These are phyloP conservation scores for Metarhizium sp. DNA, from an alignment of 2,329 filamentous ascomycete genomes.

Conservation along the genomic window DNA sequence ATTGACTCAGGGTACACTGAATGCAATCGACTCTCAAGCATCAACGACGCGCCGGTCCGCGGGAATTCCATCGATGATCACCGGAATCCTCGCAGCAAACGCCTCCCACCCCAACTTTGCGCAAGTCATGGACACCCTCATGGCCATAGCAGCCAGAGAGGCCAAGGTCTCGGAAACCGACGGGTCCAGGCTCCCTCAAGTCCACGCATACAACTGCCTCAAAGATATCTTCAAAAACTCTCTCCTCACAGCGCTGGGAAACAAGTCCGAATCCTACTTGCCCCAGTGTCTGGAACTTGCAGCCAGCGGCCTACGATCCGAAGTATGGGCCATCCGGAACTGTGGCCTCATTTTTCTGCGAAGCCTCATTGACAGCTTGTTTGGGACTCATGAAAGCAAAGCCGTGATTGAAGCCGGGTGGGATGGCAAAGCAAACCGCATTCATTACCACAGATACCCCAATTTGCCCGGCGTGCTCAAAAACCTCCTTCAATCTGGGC, in stretches of 20 bases:
- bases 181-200: slow-evolving; percentile 68
- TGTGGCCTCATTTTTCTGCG: slow-evolving; percentile 84
- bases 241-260: slow-evolving; percentile 61
- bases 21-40: slow-evolving; percentile 63
- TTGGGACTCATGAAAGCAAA: slow-evolving; percentile 69
- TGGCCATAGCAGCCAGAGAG: slow-evolving; percentile 45
- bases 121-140: slow-evolving; percentile 53
- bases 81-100: slow-evolving; percentile 66
- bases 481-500: slow-evolving; percentile 47
- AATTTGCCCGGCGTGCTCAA: slow-evolving; percentile 55
- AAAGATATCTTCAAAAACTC: slow-evolving; percentile 88
- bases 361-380: slow-evolving; percentile 69
- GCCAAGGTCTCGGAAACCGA: slow-evolving; percentile 47
- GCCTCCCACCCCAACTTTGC: slow-evolving; percentile 50
- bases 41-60: slow-evolving; percentile 86
- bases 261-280: slow-evolving; percentile 64
- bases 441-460: slow-evolving; percentile 62
- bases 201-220: slow-evolving; percentile 89
- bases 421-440: slow-evolving; percentile 53
- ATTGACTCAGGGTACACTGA: slow-evolving; percentile 45
- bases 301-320: slow-evolving; percentile 66
- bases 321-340: slow-evolving; percentile 90
- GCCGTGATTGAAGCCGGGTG: slow-evolving; percentile 49
- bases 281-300: slow-evolving; percentile 70
- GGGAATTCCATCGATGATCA: slow-evolving; percentile 79